Percentiles rank a stretch among this genome's conserved stretches.
Conservation (phyloP, 2,329 filamentous ascomycete genomes). For the Pseudogymnoascus sp. region DNA sequence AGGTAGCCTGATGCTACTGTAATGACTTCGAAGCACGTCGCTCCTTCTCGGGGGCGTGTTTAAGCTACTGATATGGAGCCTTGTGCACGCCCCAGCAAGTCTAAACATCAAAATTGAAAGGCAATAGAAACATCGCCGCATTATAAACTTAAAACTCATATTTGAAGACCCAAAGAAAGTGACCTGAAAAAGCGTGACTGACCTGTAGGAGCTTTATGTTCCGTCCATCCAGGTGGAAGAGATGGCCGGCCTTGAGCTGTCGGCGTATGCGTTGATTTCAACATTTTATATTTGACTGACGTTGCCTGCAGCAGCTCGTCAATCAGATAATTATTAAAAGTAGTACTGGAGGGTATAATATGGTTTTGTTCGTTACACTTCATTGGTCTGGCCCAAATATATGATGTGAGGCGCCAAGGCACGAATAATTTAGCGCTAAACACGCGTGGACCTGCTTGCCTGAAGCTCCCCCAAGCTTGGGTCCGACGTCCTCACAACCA, state of each 20-base stretch:
- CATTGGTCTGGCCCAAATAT: conserved; percentile 1
- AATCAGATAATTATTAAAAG: background rate
- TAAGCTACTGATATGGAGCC: background rate
- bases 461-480: conserved; percentile 14
- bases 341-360: background rate
- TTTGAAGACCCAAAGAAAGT: background rate
- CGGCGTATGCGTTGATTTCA: conserved; percentile 70
- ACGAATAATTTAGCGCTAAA: conserved; percentile 11
- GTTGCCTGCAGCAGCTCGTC: background rate
- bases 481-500: conserved; percentile 3
- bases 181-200: conserved; percentile 21
- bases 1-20: background rate
- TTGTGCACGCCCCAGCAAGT: background rate
- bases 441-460: conserved; percentile 16
- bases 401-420: conserved; percentile 11
- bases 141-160: background rate
- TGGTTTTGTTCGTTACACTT: background rate
- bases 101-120: background rate
- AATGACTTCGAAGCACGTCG: background rate
- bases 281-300: conserved; percentile 41
- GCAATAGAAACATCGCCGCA: background rate
- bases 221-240: conserved; percentile 78
- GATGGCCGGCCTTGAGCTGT: conserved; percentile 41
- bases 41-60: background rate
- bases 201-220: conserved; percentile 80